A percentile compares a stretch with the other conserved stretches of the same genome.
Conservation (phyloP, 257 asterid species). For the Gentiana macrophylla region DNA sequence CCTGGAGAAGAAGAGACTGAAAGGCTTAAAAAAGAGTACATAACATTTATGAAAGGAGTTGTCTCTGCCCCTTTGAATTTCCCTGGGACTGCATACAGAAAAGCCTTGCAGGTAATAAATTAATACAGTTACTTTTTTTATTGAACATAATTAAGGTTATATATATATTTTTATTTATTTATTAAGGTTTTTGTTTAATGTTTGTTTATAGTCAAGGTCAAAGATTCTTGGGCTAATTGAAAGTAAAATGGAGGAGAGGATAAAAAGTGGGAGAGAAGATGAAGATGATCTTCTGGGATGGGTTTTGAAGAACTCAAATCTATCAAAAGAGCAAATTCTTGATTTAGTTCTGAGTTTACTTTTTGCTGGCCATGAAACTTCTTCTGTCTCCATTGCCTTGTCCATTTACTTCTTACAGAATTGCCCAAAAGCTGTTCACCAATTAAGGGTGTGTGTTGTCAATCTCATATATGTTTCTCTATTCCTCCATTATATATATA, state of each 20-base stretch:
- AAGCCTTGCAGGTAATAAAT: constrained; percentile 48
- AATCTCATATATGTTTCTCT: no score
- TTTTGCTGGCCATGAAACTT: constrained; percentile 90
- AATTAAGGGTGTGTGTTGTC: constrained; percentile 27
- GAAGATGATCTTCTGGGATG: constrained; percentile 77
- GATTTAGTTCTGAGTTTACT: constrained; percentile 75
- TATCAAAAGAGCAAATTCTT: constrained; percentile 72
- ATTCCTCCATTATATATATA: no score
- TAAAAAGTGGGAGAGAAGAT: constrained; percentile 19
- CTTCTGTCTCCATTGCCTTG: constrained; percentile 71
- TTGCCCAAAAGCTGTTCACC: constrained; percentile 56
- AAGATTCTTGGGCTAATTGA: constrained; percentile 66
- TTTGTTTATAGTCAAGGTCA: constrained; percentile 53
- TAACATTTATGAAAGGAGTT: constrained; percentile 94
- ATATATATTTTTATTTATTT: not conserved
- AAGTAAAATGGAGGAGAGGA: constrained; percentile 65
- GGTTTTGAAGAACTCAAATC: constrained; percentile 64
- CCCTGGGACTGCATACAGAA: constrained; percentile 92
- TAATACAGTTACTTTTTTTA: no score
- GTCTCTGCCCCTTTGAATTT: constrained; percentile 87
- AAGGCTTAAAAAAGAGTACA: constrained; percentile 63
- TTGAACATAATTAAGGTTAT: not conserved
- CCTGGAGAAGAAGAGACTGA: constrained; percentile 76
- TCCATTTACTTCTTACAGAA: constrained; percentile 68
- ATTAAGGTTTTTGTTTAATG: not conserved